phyloP scores from a whole-genome alignment of 108 stramenopile species.

The Schizochytrium sp. region DNA sequence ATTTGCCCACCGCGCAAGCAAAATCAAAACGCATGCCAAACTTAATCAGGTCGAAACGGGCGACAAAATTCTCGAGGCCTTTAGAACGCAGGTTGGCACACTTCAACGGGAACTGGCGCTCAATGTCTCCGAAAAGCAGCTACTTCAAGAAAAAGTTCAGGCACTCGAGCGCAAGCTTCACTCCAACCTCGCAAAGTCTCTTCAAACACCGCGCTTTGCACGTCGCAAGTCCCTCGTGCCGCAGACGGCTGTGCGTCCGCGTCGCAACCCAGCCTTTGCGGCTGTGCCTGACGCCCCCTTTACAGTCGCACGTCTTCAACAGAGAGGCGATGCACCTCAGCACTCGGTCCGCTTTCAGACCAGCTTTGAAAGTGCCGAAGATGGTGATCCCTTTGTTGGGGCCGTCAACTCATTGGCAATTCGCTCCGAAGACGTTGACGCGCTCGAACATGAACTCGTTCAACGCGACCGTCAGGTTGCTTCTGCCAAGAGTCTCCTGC shows the following conservation, averaged over 20 bases:
- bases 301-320: not conserved
- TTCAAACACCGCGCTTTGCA: not conserved
- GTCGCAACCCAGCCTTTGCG: not conserved
- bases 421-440: not conserved
- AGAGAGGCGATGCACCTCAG: no score
- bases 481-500: no score
- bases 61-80: not conserved
- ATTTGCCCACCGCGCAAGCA: conserved; percentile 43
- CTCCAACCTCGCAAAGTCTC: not conserved
- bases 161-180: not conserved
- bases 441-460: not conserved
- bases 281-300: not conserved
- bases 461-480: no score
- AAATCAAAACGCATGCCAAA: conserved; percentile 39
- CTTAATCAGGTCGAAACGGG: conserved; percentile 41
- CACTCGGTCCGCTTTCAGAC: not conserved
- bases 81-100: not conserved
- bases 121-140: not conserved
- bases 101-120: not conserved
- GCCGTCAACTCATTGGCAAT: no score
- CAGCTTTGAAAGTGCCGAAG: not conserved
- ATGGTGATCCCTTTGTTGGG: no score
- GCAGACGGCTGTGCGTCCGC: not conserved
- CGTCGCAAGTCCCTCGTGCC: not conserved
- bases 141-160: not conserved